phyloP scores from a whole-genome alignment of 306 rosid species.

The Vachellia pachyceras region DNA sequence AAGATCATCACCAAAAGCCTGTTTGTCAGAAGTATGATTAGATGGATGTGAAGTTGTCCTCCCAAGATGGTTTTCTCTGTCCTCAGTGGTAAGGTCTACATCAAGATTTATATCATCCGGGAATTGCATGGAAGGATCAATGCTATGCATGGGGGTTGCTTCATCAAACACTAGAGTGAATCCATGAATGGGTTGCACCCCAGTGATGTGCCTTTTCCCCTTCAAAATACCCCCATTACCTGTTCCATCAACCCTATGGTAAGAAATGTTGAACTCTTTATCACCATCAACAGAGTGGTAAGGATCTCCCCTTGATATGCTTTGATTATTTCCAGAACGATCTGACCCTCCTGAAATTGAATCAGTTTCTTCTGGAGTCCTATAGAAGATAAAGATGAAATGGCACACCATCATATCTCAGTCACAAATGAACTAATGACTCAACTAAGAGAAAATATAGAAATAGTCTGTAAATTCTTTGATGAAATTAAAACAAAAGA shows the following conservation, averaged over 20 bases:
- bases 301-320: conserved; percentile 55
- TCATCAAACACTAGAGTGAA: conserved; percentile 60
- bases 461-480: background rate
- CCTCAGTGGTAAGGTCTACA: conserved; percentile 52
- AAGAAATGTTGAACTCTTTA: conserved; percentile 70
- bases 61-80: conserved; percentile 53
- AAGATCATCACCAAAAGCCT: conserved; percentile 45
- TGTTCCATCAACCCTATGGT: conserved; percentile 55
- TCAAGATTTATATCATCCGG: conserved; percentile 61
- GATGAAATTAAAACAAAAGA: conserved; percentile 13
- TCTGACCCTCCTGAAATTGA: conserved; percentile 70
- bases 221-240: conserved; percentile 43
- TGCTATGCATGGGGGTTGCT: conserved; percentile 42
- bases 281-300: conserved; percentile 54
- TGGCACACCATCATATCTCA: conserved; percentile 42
- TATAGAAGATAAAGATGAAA: conserved; percentile 40
- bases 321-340: conserved; percentile 57
- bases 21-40: conserved; percentile 47
- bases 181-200: conserved; percentile 57
- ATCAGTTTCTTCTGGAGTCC: conserved; percentile 82
- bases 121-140: conserved; percentile 55
- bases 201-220: conserved; percentile 50
- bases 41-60: conserved; percentile 44
- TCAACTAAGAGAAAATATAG: background rate
- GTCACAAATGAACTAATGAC: conserved; percentile 30